Conservation (phyloP, 257 asterid species). For the Fraxinus anomala region DNA sequence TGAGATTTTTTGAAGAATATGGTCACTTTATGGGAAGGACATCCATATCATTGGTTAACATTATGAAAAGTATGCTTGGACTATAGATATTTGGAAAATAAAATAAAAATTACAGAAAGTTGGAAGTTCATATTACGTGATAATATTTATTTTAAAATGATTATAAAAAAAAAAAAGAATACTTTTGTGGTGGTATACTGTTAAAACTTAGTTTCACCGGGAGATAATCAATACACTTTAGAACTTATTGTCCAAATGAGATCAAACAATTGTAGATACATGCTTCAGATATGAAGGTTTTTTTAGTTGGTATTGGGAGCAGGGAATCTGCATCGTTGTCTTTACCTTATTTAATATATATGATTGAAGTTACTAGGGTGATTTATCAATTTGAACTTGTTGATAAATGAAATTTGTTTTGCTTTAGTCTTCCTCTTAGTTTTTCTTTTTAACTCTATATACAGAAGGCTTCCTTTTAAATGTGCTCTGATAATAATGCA, state of each 20-base stretch:
- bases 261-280: background rate
- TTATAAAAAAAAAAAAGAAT: too few relatives aligned
- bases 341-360: background rate
- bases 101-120: background rate
- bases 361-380: background rate
- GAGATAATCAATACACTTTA: background rate
- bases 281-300: slow-evolving; percentile 4
- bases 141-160: background rate
- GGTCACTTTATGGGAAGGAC: too few relatives aligned
- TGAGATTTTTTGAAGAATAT: too few relatives aligned
- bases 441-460: background rate
- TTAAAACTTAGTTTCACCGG: background rate
- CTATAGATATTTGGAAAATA: background rate
- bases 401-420: background rate
- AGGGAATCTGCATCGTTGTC: slow-evolving; percentile 1
- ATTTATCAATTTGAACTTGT: background rate
- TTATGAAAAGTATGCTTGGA: too few relatives aligned
- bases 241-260: background rate
- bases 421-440: background rate
- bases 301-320: background rate
- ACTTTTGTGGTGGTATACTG: background rate
- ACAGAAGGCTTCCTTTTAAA: background rate
- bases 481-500: background rate
- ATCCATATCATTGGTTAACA: too few relatives aligned
- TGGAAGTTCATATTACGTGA: background rate